Percentiles rank a stretch among this genome's conserved stretches.
These are phyloP conservation scores for Carpinus viminea DNA, from an alignment of 306 rosid genomes.

Conservation along the genomic window DNA sequence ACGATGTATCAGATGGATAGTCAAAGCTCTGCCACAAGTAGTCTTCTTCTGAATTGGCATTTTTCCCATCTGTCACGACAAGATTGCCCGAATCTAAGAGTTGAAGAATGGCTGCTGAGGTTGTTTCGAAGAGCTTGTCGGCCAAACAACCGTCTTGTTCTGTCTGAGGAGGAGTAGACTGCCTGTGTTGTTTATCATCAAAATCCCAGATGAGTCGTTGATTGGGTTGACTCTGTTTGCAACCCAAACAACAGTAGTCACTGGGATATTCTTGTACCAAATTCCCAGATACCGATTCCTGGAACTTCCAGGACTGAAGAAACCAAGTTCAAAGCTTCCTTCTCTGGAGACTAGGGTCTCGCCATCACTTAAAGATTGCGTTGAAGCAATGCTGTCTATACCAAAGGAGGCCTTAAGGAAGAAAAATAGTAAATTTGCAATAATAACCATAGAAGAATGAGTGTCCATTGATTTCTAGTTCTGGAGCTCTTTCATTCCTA, in stretches of 20 bases:
- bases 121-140: conserved; percentile 27
- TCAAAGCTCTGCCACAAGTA: conserved; percentile 54
- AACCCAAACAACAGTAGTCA: conserved; percentile 38
- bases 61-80: conserved; percentile 34
- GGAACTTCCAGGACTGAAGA: conserved; percentile 41
- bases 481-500: not conserved
- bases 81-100: conserved; percentile 55
- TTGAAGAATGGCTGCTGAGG: conserved; percentile 29
- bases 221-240: conserved; percentile 36
- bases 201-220: conserved; percentile 28
- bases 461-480: conserved; percentile 14
- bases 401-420: conserved; percentile 16
- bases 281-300: conserved; percentile 45
- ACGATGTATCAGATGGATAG: conserved; percentile 40
- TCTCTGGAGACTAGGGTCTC: conserved; percentile 22
- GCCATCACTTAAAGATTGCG: conserved; percentile 19
- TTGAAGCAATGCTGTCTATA: conserved; percentile 22
- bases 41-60: not conserved
- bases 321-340: conserved; percentile 38
- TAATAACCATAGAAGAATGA: not conserved
- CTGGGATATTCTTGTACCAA: conserved; percentile 33
- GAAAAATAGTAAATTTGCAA: not conserved
- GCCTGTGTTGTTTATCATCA: conserved; percentile 36
- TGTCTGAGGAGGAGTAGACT: conserved; percentile 24
- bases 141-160: conserved; percentile 38